Evolutionary conservation across 2,329 filamentous ascomycete species (phyloP).

Genomic region (Verticillium klebahnii): DNA sequence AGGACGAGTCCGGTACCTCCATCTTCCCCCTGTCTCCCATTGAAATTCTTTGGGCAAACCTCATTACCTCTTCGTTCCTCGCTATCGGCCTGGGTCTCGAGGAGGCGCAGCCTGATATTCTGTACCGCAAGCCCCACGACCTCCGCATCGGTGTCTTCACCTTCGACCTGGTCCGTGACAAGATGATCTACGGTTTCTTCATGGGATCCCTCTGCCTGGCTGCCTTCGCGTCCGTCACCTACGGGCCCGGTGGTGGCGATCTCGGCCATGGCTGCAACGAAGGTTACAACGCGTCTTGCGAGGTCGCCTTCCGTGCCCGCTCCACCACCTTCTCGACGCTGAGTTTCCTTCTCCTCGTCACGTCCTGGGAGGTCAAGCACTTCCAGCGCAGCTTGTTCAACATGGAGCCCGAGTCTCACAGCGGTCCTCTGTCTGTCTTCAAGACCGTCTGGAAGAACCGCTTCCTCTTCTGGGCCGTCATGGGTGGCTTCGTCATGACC

Average conservation of each 20-base stretch:
- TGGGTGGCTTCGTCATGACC: slow-evolving; percentile 54
- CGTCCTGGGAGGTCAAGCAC: slow-evolving; percentile 71
- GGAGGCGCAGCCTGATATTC: slow-evolving; percentile 62
- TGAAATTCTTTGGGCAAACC: slow-evolving; percentile 73
- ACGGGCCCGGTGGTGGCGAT: slow-evolving; percentile 40
- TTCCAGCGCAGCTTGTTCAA: slow-evolving; percentile 65
- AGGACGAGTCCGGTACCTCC: slow-evolving; percentile 52
- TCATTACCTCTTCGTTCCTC: slow-evolving; percentile 67
- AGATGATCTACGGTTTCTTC: slow-evolving; percentile 60
- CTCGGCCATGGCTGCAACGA: slow-evolving; percentile 58
- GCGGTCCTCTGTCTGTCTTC: slow-evolving; percentile 45
- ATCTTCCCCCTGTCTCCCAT: slow-evolving; percentile 69
- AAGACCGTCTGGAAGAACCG: slow-evolving; percentile 64
- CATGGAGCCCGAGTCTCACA: slow-evolving; percentile 52
- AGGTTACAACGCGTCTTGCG: slow-evolving; percentile 42
- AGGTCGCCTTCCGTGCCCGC: slow-evolving; percentile 57
- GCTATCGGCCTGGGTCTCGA: slow-evolving; percentile 71
- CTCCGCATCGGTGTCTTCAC: slow-evolving; percentile 59
- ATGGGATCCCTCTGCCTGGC: slow-evolving; percentile 60
- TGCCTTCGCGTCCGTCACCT: slow-evolving; percentile 57
- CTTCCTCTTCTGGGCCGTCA: slow-evolving; percentile 61
- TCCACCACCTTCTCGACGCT: slow-evolving; percentile 66
- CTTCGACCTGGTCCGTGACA: slow-evolving; percentile 59
- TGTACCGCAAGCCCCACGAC: slow-evolving; percentile 59
- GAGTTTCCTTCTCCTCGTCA: slow-evolving; percentile 63